Base-by-base conservation (phyloP, 179 eudicot genomes). In the Nepenthes alata region DNA sequence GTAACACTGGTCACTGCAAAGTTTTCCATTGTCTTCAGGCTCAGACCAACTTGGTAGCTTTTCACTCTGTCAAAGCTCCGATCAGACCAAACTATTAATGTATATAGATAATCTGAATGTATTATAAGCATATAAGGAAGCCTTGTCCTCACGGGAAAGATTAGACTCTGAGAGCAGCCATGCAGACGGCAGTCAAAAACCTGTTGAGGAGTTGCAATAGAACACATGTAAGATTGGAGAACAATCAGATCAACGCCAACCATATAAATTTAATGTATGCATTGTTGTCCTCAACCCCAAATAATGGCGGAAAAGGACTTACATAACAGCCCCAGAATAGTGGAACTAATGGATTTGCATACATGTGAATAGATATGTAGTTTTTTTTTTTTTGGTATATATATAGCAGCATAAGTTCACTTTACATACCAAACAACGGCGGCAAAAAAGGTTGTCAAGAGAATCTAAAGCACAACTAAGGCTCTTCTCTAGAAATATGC, bases 131-230 rank as follows among this genome's bases (percentile, higher is more conserved):
- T 53, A 72, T 52, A 59, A 13, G 5, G 41, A 60, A 56, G 67
- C 39, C 60, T 13, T 48, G 39, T 53, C 11, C 89, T 86, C 81
- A 93, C 98, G 48, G 93, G 82, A 67, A 77, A 64, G 59, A 75
- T 62, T 59, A 82, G 75, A 77, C 59, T 73, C 70, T 85, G 98
- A 72, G 86, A 85, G 72, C 93, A 93, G 35, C 87, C 97, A 78
- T 93, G 98, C 67, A 89, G 75, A 58, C 95, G 95, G 67, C 98
- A 93, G 67, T 93, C 91, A 82, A 93, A 93, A 59, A 83, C 80
- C 98, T 93, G 85, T 59, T 54, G 39, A 37, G 45, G 39, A 37
- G 45, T 58, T 25, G 44, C 13, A 56, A 67, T 57, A 61, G 16
- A 36, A 64, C 4, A 57, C 36, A 35, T 44, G 45, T 12, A 12